These are phyloP conservation scores for Acacia concinna DNA, from an alignment of 331 rosid genomes.

Conservation along the genomic window DNA sequence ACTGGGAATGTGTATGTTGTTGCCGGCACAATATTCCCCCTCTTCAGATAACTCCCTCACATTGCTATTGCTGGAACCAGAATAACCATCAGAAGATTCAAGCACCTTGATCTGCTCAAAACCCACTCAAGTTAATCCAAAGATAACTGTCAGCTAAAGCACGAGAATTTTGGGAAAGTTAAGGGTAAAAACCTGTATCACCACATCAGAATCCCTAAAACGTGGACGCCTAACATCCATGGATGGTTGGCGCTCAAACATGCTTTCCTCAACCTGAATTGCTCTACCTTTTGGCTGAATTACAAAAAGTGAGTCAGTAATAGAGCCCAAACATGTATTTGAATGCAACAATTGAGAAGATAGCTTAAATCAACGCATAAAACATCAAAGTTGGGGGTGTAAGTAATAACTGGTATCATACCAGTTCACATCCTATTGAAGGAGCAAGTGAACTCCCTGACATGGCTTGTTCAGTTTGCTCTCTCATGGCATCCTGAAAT, in stretches of 20 bases:
- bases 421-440: conserved; percentile 42
- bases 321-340: conserved; percentile 17
- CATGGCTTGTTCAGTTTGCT: conserved; percentile 38
- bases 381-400: conserved; percentile 15
- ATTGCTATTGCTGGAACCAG: conserved; percentile 39
- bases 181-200: conserved; percentile 61
- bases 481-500: conserved; percentile 42
- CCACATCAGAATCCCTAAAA: conserved; percentile 60
- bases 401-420: conserved; percentile 33
- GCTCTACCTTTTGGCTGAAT: conserved; percentile 70
- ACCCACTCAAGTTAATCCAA: conserved; percentile 31
- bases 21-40: conserved; percentile 35
- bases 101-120: conserved; percentile 61
- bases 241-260: conserved; percentile 69
- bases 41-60: conserved; percentile 37
- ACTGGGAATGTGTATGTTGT: conserved; percentile 25
- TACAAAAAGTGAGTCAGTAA: conserved; percentile 35
- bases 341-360: conserved; percentile 17
- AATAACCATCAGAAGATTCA: conserved; percentile 44
- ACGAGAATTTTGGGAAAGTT: conserved; percentile 24
- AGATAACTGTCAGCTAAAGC: conserved; percentile 27
- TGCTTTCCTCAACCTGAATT: conserved; percentile 63
- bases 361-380: conserved; percentile 13
- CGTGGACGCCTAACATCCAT: conserved; percentile 50
- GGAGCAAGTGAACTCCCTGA: conserved; percentile 32